Evolutionary conservation across 352 stramenopile genomes (phyloP).

Genomic region (Thalassiosira exigua): DNA sequence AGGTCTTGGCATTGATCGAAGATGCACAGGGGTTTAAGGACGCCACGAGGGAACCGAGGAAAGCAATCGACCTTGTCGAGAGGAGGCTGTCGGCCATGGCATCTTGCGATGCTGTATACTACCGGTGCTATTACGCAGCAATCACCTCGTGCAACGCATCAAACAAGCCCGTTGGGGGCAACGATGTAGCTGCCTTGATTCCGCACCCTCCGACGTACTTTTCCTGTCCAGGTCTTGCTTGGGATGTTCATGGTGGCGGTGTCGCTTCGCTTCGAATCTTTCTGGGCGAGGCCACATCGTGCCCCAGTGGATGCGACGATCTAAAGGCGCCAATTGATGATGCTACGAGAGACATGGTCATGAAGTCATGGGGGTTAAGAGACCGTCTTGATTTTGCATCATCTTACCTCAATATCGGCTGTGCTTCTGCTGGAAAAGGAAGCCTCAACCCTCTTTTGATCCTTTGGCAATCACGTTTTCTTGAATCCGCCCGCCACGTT

Average conservation of each 20-base stretch:
- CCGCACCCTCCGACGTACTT: conserved; percentile 74
- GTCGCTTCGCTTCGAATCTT: conserved; percentile 19
- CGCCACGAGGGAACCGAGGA: not conserved
- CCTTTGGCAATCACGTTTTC: conserved; percentile 57
- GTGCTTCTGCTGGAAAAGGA: not conserved
- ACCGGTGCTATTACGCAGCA: conserved; percentile 78
- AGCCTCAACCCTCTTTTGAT: conserved; percentile 24
- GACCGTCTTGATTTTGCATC: too few relatives aligned
- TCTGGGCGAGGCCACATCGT: conserved; percentile 22
- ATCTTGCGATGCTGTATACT: conserved; percentile 74
- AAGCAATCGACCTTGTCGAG: conserved; percentile 36
- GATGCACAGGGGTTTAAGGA: too few relatives aligned
- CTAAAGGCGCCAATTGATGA: conserved; percentile 40
- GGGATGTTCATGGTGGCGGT: conserved; percentile 38
- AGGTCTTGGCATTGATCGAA: too few relatives aligned
- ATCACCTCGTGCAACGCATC: conserved; percentile 19
- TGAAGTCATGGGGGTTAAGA: conserved; percentile 47
- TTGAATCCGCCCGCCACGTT: conserved; percentile 67
- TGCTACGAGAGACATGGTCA: conserved; percentile 26
- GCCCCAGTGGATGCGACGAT: conserved; percentile 5
- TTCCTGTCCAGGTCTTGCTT: conserved; percentile 48
- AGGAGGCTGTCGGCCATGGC: conserved; percentile 41
- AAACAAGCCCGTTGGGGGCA: not conserved
- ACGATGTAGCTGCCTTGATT: conserved; percentile 47
- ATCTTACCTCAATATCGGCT: too few relatives aligned